Base-by-base conservation (phyloP, 176 grass and related monocot genomes). In the Musa troglodytarum region DNA sequence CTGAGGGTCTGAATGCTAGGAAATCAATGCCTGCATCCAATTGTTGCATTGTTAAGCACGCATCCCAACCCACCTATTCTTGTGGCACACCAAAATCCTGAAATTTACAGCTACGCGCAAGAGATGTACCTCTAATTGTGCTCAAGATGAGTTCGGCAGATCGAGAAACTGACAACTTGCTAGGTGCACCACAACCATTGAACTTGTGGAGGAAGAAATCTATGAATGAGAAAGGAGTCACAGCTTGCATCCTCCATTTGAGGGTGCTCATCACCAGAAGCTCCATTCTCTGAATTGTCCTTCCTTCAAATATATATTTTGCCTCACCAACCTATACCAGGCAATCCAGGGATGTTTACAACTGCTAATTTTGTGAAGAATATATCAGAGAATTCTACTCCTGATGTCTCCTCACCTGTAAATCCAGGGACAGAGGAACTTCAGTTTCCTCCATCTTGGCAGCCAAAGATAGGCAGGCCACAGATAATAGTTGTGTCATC, bases 241-340 rank as follows among this genome's bases (percentile, higher is more conserved):
- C 87, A 10, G 89, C 62, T 78, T 90, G 92, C 92, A 96, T 96
- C 83, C 89, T 83, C 92, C 92, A 96, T 56, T 79, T 83, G 72
- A 96, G 89, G 61, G 87, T 90, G 68, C 76, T 96, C 52, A 96
- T 78, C 14, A 96, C 87, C 54, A 96, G 75, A 82, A 96, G 87
- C 78, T 96, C 92, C 92, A 96, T 96, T 84, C 89, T 86, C 79
- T 88, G 92, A 53, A 96, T 88, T 54, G 85, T 96, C 75, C 79
- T 90, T 1, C 81, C 69, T 75, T 96, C 92, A 65, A 96, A 96
- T 59, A 90, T 76, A 62, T 82, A 96, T 29, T 74, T 79, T 9
- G 62, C 72, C 10, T 89, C 87, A 24, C 89, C 83, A n/a, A 92
- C 74, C 92, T 99, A 68, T 54, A 55, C 52, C 43, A 19, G 19